These are phyloP conservation scores for Iris pallida DNA, from an alignment of 116 monocot genomes.

Conservation along the genomic window DNA sequence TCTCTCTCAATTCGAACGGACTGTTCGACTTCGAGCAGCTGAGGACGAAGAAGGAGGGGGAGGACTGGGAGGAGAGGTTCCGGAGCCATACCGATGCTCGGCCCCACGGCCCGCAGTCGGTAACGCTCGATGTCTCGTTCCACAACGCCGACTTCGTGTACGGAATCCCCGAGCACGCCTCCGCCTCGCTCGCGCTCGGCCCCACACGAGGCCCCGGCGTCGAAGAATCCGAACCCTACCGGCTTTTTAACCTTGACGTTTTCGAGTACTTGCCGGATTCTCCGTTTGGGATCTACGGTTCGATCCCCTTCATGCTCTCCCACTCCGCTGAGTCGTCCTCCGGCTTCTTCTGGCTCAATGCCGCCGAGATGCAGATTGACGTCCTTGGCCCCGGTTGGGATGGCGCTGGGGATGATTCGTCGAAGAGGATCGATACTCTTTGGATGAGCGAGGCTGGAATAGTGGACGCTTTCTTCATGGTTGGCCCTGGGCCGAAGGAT, in stretches of 20 bases:
- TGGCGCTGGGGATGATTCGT: constrained; percentile 2
- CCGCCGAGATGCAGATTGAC: constrained; percentile 96
- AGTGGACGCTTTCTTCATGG: constrained; percentile 82
- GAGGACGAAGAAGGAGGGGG: constrained; percentile 49
- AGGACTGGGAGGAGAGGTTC: constrained; percentile 80
- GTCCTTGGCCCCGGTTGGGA: constrained; percentile 82
- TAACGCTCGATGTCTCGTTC: constrained; percentile 77
- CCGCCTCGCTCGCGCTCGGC: constrained; percentile 48
- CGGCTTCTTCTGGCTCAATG: constrained; percentile 94
- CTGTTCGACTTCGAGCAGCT: constrained; percentile 86
- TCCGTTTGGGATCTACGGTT: constrained; percentile 82
- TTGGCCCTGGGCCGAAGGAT: constrained; percentile 76
- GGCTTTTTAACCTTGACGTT: constrained; percentile 89
- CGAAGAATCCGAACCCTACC: constrained; percentile 77
- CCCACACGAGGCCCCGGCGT: constrained; percentile 69
- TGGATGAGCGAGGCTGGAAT: constrained; percentile 94
- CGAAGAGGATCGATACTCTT: constrained; percentile 45
- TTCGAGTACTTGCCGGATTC: constrained; percentile 84
- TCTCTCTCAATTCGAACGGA: constrained; percentile 79
- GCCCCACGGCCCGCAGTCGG: constrained; percentile 80
- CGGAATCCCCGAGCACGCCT: constrained; percentile 88
- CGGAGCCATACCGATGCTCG: constrained; percentile 68
- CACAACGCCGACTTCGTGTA: constrained; percentile 80
- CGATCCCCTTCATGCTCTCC: constrained; percentile 82
- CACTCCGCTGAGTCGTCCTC: constrained; percentile 45